phyloP scores from a whole-genome alignment of 164 flowering plant genomes.

The Tetracentron sinense region DNA sequence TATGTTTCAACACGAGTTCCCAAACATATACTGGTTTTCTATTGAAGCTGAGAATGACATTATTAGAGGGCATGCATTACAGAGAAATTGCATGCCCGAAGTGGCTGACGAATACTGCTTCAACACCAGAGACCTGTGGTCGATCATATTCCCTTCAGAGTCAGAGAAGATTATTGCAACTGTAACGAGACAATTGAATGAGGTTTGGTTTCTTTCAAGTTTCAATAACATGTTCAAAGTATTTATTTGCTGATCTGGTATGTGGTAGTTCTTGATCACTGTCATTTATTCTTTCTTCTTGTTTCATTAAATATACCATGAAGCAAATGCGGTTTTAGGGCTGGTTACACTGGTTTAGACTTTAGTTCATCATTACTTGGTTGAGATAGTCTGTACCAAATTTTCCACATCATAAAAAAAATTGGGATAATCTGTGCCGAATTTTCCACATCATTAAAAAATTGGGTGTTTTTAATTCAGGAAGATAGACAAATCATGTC shows the following conservation, averaged over 20 bases:
- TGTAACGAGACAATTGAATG: conserved; percentile 65
- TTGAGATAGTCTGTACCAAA: neutral
- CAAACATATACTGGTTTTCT: conserved; percentile 83
- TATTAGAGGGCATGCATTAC: conserved; percentile 62
- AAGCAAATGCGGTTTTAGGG: too few species aligned
- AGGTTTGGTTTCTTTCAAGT: conserved; percentile 41
- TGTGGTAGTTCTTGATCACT: neutral
- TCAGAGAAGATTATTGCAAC: conserved; percentile 78
- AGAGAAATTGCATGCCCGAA: conserved; percentile 41
- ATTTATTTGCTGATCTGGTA: neutral
- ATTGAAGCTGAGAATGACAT: conserved; percentile 66
- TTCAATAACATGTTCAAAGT: neutral
- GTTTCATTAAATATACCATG: neutral
- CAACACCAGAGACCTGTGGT: conserved; percentile 65
- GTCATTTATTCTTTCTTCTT: neutral
- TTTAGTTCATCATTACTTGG: neutral
- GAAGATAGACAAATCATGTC: too few species aligned
- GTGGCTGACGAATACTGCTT: conserved; percentile 73
- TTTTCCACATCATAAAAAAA: too few species aligned
- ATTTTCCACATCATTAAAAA: too few species aligned
- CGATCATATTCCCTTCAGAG: conserved; percentile 86
- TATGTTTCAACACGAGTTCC: conserved; percentile 51
- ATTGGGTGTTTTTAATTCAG: too few species aligned
- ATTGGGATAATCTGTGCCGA: too few species aligned
- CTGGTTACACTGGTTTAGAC: neutral